Conservation (phyloP, 305 asterid genomes). For the Fraxinus velutina region DNA sequence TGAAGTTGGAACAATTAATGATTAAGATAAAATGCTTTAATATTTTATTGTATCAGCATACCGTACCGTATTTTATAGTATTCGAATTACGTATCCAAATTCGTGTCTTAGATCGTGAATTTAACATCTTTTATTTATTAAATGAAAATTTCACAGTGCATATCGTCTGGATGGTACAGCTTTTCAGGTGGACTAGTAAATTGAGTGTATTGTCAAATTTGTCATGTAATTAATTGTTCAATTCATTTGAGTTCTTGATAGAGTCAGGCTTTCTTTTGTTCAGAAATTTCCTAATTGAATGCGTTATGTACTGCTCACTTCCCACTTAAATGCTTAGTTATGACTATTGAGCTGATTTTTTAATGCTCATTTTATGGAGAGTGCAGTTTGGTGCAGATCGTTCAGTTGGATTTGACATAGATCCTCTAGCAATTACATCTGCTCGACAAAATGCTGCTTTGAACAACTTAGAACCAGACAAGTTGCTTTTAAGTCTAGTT, state of each 20-base stretch:
- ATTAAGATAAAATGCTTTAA: background rate
- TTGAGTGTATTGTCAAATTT: background rate
- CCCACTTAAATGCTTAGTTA: background rate
- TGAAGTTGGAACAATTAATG: background rate
- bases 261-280: background rate
- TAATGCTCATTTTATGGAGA: constrained; percentile 1
- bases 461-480: constrained; percentile 53
- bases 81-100: too few species aligned
- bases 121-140: background rate
- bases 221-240: background rate
- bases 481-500: constrained; percentile 56
- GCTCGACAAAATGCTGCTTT: constrained; percentile 64
- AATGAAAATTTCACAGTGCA: background rate
- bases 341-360: constrained; percentile 1
- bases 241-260: background rate
- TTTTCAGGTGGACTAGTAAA: background rate
- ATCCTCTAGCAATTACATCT: constrained; percentile 74
- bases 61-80: too few species aligned
- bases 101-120: background rate
- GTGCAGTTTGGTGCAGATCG: constrained; percentile 70
- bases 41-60: too few species aligned
- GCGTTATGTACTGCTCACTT: background rate
- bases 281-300: background rate
- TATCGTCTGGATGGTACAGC: background rate
- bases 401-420: constrained; percentile 80